Percentiles rank a stretch among this genome's conserved stretches.
Evolutionary conservation across 2,329 filamentous ascomycete species (phyloP).

Genomic region (Emericellopsis cladophorae): DNA sequence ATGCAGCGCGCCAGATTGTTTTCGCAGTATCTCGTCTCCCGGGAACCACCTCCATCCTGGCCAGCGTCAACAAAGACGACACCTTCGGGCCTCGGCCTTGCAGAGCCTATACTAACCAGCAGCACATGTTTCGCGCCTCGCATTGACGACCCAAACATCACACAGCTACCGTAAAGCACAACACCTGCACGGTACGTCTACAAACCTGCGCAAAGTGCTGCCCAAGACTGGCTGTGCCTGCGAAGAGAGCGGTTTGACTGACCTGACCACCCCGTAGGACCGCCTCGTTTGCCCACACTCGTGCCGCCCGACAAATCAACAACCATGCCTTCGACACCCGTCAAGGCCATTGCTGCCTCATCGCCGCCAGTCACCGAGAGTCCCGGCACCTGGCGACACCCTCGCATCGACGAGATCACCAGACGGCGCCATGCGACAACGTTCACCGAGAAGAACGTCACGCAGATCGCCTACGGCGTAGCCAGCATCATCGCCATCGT

Average conservation of each 20-base stretch:
- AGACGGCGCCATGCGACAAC: conserved; percentile 64
- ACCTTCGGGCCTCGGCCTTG: too few species aligned
- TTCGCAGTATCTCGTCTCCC: too few species aligned
- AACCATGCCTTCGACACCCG: conserved; percentile 22
- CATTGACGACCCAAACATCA: too few species aligned
- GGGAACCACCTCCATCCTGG: too few species aligned
- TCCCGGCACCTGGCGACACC: conserved; percentile 83
- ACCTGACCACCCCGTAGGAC: neutral
- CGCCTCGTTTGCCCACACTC: neutral
- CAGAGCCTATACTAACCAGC: too few species aligned
- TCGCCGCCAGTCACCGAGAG: conserved; percentile 30
- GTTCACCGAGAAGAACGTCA: conserved; percentile 68
- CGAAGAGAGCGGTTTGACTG: neutral
- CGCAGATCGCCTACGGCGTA: conserved; percentile 56
- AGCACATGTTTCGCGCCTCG: too few species aligned
- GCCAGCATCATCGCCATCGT: conserved; percentile 27
- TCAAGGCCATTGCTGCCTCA: conserved; percentile 24
- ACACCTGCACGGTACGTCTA: too few species aligned
- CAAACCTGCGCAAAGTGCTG: neutral
- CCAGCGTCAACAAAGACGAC: too few species aligned
- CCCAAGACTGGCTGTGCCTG: conserved; percentile 6
- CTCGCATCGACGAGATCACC: conserved; percentile 76
- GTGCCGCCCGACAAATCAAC: neutral
- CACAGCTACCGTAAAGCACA: too few species aligned
- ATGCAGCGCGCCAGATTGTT: too few species aligned